Conservation (phyloP, 2,329 filamentous ascomycete species). For the Cordyceps cateniannulata region DNA sequence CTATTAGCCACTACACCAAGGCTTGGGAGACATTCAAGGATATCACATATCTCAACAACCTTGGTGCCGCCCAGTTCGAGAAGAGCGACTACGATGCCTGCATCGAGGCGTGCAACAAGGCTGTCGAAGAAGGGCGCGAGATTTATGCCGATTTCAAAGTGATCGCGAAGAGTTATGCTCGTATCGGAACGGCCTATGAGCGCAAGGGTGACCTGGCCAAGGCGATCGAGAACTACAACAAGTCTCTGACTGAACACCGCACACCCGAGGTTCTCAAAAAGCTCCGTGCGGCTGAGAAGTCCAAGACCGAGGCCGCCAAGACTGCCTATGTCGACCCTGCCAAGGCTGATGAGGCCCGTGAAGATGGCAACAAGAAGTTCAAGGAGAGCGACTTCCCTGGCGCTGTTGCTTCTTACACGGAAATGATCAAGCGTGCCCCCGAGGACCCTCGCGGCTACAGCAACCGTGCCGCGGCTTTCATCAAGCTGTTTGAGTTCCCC, state of each 20-base stretch:
- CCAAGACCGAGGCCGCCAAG: slow-evolving; percentile 69
- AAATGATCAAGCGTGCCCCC: slow-evolving; percentile 95
- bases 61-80: slow-evolving; percentile 89
- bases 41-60: slow-evolving; percentile 95
- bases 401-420: slow-evolving; percentile 86
- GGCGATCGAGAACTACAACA: slow-evolving; percentile 86
- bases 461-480: slow-evolving; percentile 93
- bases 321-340: slow-evolving; percentile 79
- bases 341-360: slow-evolving; percentile 91
- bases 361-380: slow-evolving; percentile 94
- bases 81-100: slow-evolving; percentile 89
- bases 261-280: slow-evolving; percentile 91
- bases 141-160: slow-evolving; percentile 96
- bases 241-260: slow-evolving; percentile 91
- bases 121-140: slow-evolving; percentile 81
- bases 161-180: slow-evolving; percentile 95
- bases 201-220: slow-evolving; percentile 72
- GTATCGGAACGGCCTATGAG: slow-evolving; percentile 91
- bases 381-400: slow-evolving; percentile 94
- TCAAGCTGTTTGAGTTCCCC: slow-evolving; percentile 95
- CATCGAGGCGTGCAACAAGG: slow-evolving; percentile 81
- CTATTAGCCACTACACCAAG: slow-evolving; percentile 89
- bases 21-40: slow-evolving; percentile 95
- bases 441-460: slow-evolving; percentile 91
- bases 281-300: slow-evolving; percentile 83